Conservation (phyloP, 192 early-diverging fungal species). For the Coemansia erecta region DNA sequence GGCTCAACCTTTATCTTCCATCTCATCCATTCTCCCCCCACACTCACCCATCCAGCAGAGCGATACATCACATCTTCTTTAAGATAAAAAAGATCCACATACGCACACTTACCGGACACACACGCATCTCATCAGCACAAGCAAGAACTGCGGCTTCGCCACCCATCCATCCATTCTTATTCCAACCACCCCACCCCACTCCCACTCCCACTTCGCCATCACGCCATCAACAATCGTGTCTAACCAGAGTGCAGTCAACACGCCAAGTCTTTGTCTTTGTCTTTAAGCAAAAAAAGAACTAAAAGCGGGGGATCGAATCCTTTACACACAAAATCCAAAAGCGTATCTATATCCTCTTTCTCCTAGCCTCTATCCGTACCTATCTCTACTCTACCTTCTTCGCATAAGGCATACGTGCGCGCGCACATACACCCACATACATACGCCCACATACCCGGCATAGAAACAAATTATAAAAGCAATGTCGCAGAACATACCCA, state of each 20-base stretch:
- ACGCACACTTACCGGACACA: background rate
- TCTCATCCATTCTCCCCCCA: background rate
- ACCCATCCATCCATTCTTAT: background rate
- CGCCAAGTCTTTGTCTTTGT: background rate
- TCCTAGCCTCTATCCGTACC: too few relatives aligned
- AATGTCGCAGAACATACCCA: slow-evolving; percentile 10
- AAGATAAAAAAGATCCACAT: too few relatives aligned
- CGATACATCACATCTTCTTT: too few relatives aligned
- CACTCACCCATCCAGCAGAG: too few relatives aligned
- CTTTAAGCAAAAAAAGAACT: background rate
- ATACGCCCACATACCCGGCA: too few relatives aligned
- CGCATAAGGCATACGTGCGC: background rate
- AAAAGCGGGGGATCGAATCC: too few relatives aligned
- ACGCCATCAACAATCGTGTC: background rate
- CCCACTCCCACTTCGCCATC: background rate
- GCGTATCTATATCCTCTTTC: too few relatives aligned
- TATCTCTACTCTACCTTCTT: background rate
- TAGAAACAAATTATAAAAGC: background rate
- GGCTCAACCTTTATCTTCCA: background rate
- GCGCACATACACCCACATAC: background rate
- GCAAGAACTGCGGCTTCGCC: background rate
- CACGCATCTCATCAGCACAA: background rate
- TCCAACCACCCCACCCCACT: too few relatives aligned
- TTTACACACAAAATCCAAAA: too few relatives aligned
- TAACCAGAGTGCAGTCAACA: background rate